A percentile compares a stretch with the other conserved stretches of the same genome.
Evolutionary conservation across 805 yeast species (phyloP).

Genomic region (Lipomyces japonicus): DNA sequence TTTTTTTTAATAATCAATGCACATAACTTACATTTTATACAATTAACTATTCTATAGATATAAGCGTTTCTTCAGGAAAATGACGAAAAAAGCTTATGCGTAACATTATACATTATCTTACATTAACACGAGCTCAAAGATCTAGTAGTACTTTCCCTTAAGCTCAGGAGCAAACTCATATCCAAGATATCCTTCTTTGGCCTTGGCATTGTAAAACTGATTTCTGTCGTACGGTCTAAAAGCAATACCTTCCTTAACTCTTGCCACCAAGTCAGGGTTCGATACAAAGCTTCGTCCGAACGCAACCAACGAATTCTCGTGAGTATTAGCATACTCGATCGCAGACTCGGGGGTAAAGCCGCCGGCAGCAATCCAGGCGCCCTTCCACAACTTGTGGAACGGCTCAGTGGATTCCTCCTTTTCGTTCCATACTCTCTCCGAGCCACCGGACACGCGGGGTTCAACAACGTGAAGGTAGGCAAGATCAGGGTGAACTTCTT

Average conservation of each 20-base stretch:
- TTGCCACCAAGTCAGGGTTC: constrained; percentile 54
- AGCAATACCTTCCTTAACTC: constrained; percentile 43
- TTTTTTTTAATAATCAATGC: too few relatives aligned
- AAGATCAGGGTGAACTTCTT: constrained; percentile 39
- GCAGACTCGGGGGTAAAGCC: constrained; percentile 27
- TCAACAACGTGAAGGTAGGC: constrained; percentile 47
- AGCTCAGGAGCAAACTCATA: constrained; percentile 11
- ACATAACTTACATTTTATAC: too few relatives aligned
- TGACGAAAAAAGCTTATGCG: too few relatives aligned
- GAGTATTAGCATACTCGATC: constrained; percentile 9
- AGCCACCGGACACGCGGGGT: constrained; percentile 42
- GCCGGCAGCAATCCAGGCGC: constrained; percentile 29
- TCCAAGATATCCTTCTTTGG: constrained; percentile 11
- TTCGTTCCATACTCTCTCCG: constrained; percentile 22
- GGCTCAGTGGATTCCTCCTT: constrained; percentile 3
- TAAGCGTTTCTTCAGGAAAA: too few relatives aligned
- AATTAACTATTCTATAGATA: too few relatives aligned
- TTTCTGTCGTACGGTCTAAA: constrained; percentile 47
- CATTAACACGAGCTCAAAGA: too few relatives aligned
- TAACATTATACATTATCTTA: too few relatives aligned
- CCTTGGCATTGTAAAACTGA: constrained; percentile 43
- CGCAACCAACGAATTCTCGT: constrained; percentile 35
- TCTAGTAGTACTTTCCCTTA: constrained; percentile 14
- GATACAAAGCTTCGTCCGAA: constrained; percentile 51
- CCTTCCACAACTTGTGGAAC: constrained; percentile 18